Evolutionary conservation across 176 grass and related monocot genomes (phyloP), one percentile per base, ranked within the genome.

Genomic region (Bothriochloa decipiens): DNA sequence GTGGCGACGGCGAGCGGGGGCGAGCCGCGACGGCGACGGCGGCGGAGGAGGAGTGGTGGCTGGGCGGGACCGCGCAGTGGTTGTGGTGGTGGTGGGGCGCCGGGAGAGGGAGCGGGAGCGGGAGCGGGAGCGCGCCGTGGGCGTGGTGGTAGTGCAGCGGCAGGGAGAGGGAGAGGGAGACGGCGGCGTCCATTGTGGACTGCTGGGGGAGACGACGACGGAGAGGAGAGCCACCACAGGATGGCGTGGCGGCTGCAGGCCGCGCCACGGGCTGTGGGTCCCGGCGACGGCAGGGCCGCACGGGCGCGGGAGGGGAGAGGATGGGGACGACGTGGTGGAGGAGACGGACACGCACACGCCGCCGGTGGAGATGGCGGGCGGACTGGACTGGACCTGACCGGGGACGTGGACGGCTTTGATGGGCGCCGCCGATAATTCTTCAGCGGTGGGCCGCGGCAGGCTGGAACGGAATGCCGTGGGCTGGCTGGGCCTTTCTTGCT

Each of bases 121-220:
- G n/a, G n/a, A n/a, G n/a, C 17, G 43, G 86, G 53, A 75, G 65
- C 55, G 66, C 32, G 7, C 18, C 58, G 18, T 22, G 36, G 66
- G 46, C 71, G 87, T 74, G 83, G 72, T 75, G 82, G 63, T 74
- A 0, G 40, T 47, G 45, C 13, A 16, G 46, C 0, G 46, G 83
- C 41, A 87, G 81, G 49, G 80, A 76, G 64, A 69, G 87, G 39
- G 52, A 86, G 52, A 86, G 81, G 61, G 65, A 84, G 81, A 87
- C 85, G 81, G 85, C 81, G 2, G 80, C 84, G 49, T 87, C 89
- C 68, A 75, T 83, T 81, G 88, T 26, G 57, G 9, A 20, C 17
- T 18, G 53, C 2, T 10, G 18, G 52, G 47, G 18, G 11, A 6
- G 36, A 22, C 6, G 50, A 6, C 0, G 46, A 5, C 3, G 46